A percentile compares a stretch with the other conserved stretches of the same genome.
phyloP scores from a whole-genome alignment of 495 filamentous ascomycete species.

The Penicillium desertorum region DNA sequence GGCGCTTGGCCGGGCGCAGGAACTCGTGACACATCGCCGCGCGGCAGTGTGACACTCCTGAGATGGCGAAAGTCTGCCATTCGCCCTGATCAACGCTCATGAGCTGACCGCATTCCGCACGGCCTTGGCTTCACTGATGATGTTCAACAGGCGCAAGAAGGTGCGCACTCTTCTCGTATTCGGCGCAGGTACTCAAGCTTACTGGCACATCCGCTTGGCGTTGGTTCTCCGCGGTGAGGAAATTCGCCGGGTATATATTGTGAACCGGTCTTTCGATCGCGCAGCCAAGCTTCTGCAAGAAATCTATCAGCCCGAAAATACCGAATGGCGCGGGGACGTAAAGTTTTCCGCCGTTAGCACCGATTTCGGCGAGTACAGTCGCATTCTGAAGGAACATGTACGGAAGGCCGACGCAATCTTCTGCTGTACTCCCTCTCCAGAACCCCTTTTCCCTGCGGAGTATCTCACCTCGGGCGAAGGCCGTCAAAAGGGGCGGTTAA shows the following conservation, averaged over 20 bases:
- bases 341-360: constrained; percentile 71
- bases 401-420: constrained; percentile 74
- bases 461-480: constrained; percentile 67
- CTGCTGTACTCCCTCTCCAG: constrained; percentile 66
- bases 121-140: constrained; percentile 73
- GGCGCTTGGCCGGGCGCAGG: constrained; percentile 44
- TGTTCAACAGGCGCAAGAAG: constrained; percentile 66
- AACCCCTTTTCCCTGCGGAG: constrained; percentile 62
- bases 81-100: constrained; percentile 79
- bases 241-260: constrained; percentile 74
- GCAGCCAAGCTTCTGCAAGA: constrained; percentile 55
- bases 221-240: constrained; percentile 70
- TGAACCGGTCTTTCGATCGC: constrained; percentile 69
- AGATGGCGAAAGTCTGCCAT: constrained; percentile 62
- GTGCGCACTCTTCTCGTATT: constrained; percentile 79
- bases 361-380: constrained; percentile 67
- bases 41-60: constrained; percentile 78
- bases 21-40: constrained; percentile 61
- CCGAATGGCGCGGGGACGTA: constrained; percentile 56
- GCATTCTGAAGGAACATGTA: constrained; percentile 65
- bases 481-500: constrained; percentile 70
- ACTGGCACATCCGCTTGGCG: constrained; percentile 87
- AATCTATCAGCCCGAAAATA: constrained; percentile 54
- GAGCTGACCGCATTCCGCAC: constrained; percentile 93
- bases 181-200: constrained; percentile 87